Evolutionary conservation across 2,329 filamentous ascomycete genomes (phyloP).

Genomic region (Aspergillus sp.): DNA sequence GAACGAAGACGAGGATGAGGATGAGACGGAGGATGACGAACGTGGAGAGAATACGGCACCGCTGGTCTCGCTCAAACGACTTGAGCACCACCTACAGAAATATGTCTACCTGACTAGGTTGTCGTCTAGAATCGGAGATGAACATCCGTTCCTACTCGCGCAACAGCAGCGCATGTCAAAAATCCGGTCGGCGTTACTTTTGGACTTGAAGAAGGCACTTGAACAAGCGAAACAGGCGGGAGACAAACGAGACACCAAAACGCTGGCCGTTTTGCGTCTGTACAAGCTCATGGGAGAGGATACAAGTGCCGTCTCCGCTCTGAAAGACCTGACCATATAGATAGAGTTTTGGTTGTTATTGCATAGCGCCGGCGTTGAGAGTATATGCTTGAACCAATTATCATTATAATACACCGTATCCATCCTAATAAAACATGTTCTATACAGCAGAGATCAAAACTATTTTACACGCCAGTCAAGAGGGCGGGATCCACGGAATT

Average conservation of each 20-base stretch:
- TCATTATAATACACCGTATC: slow-evolving; percentile 43
- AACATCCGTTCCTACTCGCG: slow-evolving; percentile 63
- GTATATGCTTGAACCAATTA: slow-evolving; percentile 30
- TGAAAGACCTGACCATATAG: slow-evolving; percentile 48
- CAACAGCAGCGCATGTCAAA: slow-evolving; percentile 58
- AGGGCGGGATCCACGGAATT: slow-evolving; percentile 57
- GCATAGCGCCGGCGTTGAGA: slow-evolving; percentile 49
- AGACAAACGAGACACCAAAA: slow-evolving; percentile 36
- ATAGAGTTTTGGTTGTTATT: slow-evolving; percentile 11
- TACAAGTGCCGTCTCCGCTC: slow-evolving; percentile 57
- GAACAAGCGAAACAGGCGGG: slow-evolving; percentile 53
- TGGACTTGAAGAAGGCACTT: slow-evolving; percentile 65
- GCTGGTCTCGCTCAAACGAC: slow-evolving; percentile 41
- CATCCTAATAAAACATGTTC: slow-evolving; percentile 45
- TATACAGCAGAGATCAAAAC: slow-evolving; percentile 38
- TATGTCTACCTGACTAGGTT: slow-evolving; percentile 58
- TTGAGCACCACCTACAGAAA: slow-evolving; percentile 58
- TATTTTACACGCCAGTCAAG: slow-evolving; percentile 43
- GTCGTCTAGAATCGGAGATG: slow-evolving; percentile 51
- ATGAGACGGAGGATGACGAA: slow-evolving; percentile 40
- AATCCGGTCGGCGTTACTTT: slow-evolving; percentile 61
- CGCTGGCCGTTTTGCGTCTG: slow-evolving; percentile 58
- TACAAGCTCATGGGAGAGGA: slow-evolving; percentile 64
- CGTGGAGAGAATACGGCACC: slow-evolving; percentile 35
- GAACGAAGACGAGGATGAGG: slow-evolving; percentile 34